Base-by-base conservation (phyloP, 2,329 filamentous ascomycete genomes). In the Stachybotrys elegans region DNA sequence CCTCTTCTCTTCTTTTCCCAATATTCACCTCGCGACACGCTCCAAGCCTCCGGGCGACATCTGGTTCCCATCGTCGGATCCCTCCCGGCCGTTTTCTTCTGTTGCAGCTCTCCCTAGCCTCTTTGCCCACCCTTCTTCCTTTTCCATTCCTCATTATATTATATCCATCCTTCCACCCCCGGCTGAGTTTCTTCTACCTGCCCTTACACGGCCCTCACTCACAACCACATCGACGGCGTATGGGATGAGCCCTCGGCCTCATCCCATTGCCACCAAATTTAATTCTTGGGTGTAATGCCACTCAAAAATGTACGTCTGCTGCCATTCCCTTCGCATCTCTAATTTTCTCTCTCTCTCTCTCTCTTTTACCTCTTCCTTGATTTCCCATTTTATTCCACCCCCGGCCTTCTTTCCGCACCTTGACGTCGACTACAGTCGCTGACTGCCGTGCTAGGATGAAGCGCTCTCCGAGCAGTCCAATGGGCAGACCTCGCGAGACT, bases 221-320 rank as follows among this genome's bases (percentile, higher is more conserved):
- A 46, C 42, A 53, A 16, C 31, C 7, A 34, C n/a, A 34, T 17
- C 6, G 14, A 34, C 31, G 31, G 31, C 31, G n/a, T 17, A 34
- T 34, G 31, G 31, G 31, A 34, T 34, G 31, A 14, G 31, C 31
- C 48, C 32, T 45, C 50, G 49, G 56, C 57, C 51, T 60, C 57
- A 58, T 58, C 58, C 60, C 55, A 52, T 58, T 52, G 55, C 54
- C 56, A 48, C 58, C 56, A 57, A 58, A 61, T 58, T 66, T 46
- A 38, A 55, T 58, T 53, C 55, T 51, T 47, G 57, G 57, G 53
- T 59, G 59, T 53, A 58, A 67, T 67, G 65, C 65, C 64, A 51
- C 65, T 66, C 54, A 61, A 62, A 57, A 65, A 57, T 63, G 65
- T 67, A 48, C 58, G 63, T 53, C 41, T 42, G 40, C 43, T 34